phyloP scores from a whole-genome alignment of 805 yeast species.

The Candida sithepensis region DNA sequence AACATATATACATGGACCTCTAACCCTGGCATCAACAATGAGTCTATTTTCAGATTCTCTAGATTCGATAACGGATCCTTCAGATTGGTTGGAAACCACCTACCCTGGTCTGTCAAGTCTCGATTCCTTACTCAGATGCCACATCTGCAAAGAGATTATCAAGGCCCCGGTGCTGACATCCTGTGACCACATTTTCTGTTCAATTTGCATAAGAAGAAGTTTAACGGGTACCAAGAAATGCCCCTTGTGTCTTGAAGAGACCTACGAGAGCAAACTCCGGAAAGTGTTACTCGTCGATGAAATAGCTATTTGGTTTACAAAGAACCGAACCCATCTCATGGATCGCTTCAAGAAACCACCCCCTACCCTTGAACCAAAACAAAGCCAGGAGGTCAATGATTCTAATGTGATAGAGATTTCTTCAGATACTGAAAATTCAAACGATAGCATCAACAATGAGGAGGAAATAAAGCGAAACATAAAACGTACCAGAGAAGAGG shows the following conservation, averaged over 20 bases:
- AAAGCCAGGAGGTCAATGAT: constrained; percentile 8
- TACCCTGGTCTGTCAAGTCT: constrained; percentile 56
- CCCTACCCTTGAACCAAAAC: too few species aligned
- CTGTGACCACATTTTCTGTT: constrained; percentile 89
- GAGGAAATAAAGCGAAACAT: neutral
- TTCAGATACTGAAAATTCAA: neutral
- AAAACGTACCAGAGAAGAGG: neutral
- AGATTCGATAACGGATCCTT: constrained; percentile 54
- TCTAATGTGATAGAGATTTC: neutral
- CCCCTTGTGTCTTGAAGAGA: constrained; percentile 72
- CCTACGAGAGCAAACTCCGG: constrained; percentile 64
- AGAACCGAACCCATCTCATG: constrained; percentile 38
- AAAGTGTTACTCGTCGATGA: constrained; percentile 73
- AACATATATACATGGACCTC: too few species aligned
- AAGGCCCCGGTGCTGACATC: constrained; percentile 77
- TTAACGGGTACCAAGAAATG: constrained; percentile 59
- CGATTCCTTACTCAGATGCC: constrained; percentile 75
- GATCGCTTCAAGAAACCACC: constrained; percentile 23
- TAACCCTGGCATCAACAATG: constrained; percentile 4
- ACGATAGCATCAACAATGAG: neutral
- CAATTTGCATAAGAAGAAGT: constrained; percentile 75
- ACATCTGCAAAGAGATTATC: constrained; percentile 81
- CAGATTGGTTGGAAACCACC: constrained; percentile 59
- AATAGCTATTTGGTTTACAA: constrained; percentile 49
- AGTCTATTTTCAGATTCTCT: constrained; percentile 17